Percentiles rank a stretch among this genome's conserved stretches.
phyloP scores from a whole-genome alignment of 2,329 filamentous ascomycete genomes.

The Microsporum ferrugineum region DNA sequence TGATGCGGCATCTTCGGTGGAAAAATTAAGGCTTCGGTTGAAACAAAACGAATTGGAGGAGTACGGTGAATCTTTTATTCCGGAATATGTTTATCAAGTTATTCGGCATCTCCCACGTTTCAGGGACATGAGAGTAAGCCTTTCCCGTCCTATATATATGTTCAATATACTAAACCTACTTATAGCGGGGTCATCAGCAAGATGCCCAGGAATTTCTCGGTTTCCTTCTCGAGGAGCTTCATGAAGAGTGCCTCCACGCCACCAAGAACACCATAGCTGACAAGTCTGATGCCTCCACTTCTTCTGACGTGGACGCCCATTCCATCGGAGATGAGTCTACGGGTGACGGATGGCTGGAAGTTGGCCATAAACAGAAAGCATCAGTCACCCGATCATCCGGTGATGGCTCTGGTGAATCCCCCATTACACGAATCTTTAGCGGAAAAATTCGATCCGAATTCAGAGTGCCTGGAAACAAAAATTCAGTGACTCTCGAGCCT shows the following conservation, averaged over 20 bases:
- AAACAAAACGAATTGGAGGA: conserved; percentile 78
- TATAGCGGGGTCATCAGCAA: conserved; percentile 82
- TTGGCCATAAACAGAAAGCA: conserved; percentile 81
- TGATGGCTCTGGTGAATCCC: conserved; percentile 58
- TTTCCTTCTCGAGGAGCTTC: conserved; percentile 80
- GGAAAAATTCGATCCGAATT: conserved; percentile 84
- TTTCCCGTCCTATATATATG: neutral
- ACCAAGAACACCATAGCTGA: conserved; percentile 45
- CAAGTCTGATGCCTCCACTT: conserved; percentile 36
- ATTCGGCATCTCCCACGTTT: conserved; percentile 81
- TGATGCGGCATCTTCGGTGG: conserved; percentile 61
- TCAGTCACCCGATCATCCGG: conserved; percentile 80
- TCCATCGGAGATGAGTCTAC: conserved; percentile 28
- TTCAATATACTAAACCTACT: conserved; percentile 16
- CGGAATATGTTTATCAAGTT: conserved; percentile 90
- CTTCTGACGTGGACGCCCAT: conserved; percentile 31
- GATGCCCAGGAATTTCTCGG: conserved; percentile 96
- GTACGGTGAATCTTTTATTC: conserved; percentile 82
- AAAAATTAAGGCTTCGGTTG: conserved; percentile 60
- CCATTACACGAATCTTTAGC: conserved; percentile 88
- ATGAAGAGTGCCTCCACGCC: conserved; percentile 78
- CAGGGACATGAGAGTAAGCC: conserved; percentile 72
- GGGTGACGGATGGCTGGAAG: conserved; percentile 74
- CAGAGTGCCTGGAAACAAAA: conserved; percentile 71
- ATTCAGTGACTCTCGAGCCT: conserved; percentile 82